Evolutionary conservation across 2,329 filamentous ascomycete genomes (phyloP), one percentile per base, ranked within the genome.

Genomic region (Plenodomus biglobosus): DNA sequence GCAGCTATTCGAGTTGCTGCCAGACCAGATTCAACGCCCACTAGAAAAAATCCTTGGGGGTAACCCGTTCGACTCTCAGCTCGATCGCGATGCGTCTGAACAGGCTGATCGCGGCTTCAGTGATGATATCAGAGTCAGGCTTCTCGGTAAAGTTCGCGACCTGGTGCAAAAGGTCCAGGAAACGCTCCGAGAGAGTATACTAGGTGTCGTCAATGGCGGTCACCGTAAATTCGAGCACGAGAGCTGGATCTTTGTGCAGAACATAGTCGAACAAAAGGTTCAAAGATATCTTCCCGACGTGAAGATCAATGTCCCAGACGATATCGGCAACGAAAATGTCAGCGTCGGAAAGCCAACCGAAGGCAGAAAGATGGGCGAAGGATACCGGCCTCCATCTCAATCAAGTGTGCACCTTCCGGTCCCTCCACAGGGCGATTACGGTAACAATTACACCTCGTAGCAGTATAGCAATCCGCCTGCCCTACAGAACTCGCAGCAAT

Each of bases 201-300:
- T 66, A 10, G 62, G 61, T 40, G 64, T 66, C 15, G 61, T 66
- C 20, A 66, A 66, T 30, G 64, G 64, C 11, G 64, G 64, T 3
- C 64, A 66, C 39, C 62, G 64, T 40, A 63, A 62, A 22, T 62
- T 66, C 30, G 64, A 66, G 51, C 61, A 52, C 8, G 53, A 65
- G 37, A 66, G 64, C 47, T 66, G 64, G 64, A 53, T 64, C 16
- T 65, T 66, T 17, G 64, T 66, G 24, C 64, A 66, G 32, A 42
- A 46, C n/a, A 66, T 61, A 44, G 64, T 66, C 8, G 64, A 66
- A 48, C 58, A 64, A 38, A 66, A 66, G 45, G 57, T 66, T 2
- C 64, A 66, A 37, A 55, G 47, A 19, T 65, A 66, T 22, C 49
- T 66, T 2, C 64, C 64, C 6, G 58, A 66, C 24, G 64, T 66